Evolutionary conservation across 768 basidiomycete genomes (phyloP).

Genomic region (Leccinum variicolor): DNA sequence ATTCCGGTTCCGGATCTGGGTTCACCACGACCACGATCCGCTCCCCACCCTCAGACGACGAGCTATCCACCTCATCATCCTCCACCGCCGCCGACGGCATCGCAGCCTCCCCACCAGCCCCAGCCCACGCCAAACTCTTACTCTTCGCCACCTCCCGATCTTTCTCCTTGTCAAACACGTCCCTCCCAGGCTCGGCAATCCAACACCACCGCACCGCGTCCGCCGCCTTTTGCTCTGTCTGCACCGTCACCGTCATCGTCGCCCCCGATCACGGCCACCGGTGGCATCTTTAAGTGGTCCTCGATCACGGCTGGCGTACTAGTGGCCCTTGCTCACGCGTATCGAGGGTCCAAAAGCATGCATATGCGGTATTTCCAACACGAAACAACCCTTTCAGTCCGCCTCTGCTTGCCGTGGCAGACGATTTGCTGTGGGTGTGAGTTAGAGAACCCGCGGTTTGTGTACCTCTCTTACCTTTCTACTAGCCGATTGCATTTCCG

Average conservation of each 20-base stretch:
- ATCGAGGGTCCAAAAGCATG: no score
- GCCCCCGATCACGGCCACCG: slow-evolving; percentile 48
- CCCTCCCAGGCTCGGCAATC: slow-evolving; percentile 67
- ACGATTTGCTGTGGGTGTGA: background rate
- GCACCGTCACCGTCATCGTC: slow-evolving; percentile 19
- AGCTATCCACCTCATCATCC: background rate
- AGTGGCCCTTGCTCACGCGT: no score
- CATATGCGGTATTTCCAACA: no score
- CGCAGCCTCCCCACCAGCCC: background rate
- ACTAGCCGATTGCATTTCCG: background rate
- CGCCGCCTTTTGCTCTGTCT: slow-evolving; percentile 29
- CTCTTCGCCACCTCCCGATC: slow-evolving; percentile 49
- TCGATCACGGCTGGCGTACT: slow-evolving; percentile 36
- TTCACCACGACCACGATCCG: slow-evolving; percentile 37
- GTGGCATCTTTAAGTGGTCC: slow-evolving; percentile 26
- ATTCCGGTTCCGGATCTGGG: background rate
- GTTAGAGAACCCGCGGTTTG: background rate
- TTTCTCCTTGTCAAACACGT: slow-evolving; percentile 59
- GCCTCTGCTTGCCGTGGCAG: no score
- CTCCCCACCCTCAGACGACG: background rate
- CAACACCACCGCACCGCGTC: slow-evolving; percentile 52
- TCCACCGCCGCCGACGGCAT: background rate
- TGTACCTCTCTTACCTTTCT: background rate
- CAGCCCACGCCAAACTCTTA: slow-evolving; percentile 36
- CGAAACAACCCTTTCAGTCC: no score